Conservation (phyloP, 1,284 basidiomycete genomes). For the Ganoderma lingzhi region DNA sequence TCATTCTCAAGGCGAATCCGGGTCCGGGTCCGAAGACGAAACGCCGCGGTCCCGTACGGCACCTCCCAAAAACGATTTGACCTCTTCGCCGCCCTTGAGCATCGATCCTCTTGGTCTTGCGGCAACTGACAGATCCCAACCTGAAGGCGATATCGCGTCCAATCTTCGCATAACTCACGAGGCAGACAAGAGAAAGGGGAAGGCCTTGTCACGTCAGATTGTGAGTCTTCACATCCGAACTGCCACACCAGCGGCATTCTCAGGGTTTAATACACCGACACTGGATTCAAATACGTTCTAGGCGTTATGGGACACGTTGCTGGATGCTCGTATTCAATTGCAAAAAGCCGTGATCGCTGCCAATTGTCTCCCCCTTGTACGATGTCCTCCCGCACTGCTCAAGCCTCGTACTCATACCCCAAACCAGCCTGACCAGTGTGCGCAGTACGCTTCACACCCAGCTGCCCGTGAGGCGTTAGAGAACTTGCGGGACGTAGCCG, state of each 20-base stretch:
- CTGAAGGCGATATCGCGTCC: slow-evolving; percentile 54
- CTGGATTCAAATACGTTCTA: slow-evolving; percentile 41
- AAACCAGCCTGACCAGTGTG: slow-evolving; percentile 28
- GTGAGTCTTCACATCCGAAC: slow-evolving; percentile 52
- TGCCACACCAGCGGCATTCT: slow-evolving; percentile 19
- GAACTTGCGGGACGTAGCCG: slow-evolving; percentile 66
- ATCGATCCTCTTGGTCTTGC: slow-evolving; percentile 17
- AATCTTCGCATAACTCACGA: slow-evolving; percentile 66
- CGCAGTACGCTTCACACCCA: slow-evolving; percentile 24
- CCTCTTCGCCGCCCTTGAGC: slow-evolving; percentile 9
- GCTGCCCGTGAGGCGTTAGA: slow-evolving; percentile 47
- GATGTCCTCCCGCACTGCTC: background rate
- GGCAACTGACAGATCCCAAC: slow-evolving; percentile 19
- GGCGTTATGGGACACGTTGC: slow-evolving; percentile 84
- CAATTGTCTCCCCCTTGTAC: slow-evolving; percentile 66
- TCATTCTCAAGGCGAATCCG: slow-evolving; percentile 41
- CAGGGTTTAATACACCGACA: slow-evolving; percentile 21
- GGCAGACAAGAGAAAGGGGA: slow-evolving; percentile 79
- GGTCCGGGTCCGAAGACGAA: slow-evolving; percentile 28
- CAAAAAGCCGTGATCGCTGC: slow-evolving; percentile 80
- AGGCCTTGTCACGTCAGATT: slow-evolving; percentile 83
- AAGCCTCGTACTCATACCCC: slow-evolving; percentile 4
- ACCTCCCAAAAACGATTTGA: slow-evolving; percentile 10
- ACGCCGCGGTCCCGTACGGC: slow-evolving; percentile 7
- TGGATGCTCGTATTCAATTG: slow-evolving; percentile 88